These are phyloP conservation scores for Ogataea trehaloabstinens DNA, from an alignment of 805 yeast species.

Conservation along the genomic window DNA sequence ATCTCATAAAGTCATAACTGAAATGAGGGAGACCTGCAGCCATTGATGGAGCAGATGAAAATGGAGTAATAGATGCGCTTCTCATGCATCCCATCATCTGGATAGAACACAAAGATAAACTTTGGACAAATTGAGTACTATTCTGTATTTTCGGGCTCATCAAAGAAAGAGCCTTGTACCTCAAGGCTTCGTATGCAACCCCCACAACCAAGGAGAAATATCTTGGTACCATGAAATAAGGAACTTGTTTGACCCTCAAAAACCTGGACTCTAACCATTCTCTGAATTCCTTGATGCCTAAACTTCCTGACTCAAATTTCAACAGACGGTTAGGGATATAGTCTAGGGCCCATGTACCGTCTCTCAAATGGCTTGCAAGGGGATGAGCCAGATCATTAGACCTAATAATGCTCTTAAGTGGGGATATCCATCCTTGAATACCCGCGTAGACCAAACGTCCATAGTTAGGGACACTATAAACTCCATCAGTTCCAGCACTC, in stretches of 20 bases:
- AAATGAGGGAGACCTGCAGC: conserved; percentile 98
- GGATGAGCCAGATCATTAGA: conserved; percentile 83
- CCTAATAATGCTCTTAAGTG: conserved; percentile 58
- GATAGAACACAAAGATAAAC: conserved; percentile 74
- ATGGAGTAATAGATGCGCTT: conserved; percentile 74
- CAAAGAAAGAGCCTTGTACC: conserved; percentile 60
- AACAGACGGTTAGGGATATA: conserved; percentile 61
- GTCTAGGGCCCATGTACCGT: conserved; percentile 89
- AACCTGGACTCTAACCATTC: conserved; percentile 70
- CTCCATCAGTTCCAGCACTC: conserved; percentile 68
- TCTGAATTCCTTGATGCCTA: conserved; percentile 53
- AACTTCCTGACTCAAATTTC: conserved; percentile 44
- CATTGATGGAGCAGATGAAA: conserved; percentile 61
- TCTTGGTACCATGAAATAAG: conserved; percentile 80
- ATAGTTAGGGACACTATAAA: conserved; percentile 67
- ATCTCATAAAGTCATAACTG: conserved; percentile 86
- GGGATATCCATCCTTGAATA: conserved; percentile 86
- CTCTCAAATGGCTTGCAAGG: conserved; percentile 71
- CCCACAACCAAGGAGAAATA: conserved; percentile 84
- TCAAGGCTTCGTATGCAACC: conserved; percentile 77
- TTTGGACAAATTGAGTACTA: conserved; percentile 73
- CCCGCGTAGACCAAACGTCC: conserved; percentile 87
- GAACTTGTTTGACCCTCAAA: conserved; percentile 60
- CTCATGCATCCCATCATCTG: conserved; percentile 81
- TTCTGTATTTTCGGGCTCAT: conserved; percentile 53